phyloP scores from a whole-genome alignment of 192 early-diverging fungal species.

The Coemansia sp. region DNA sequence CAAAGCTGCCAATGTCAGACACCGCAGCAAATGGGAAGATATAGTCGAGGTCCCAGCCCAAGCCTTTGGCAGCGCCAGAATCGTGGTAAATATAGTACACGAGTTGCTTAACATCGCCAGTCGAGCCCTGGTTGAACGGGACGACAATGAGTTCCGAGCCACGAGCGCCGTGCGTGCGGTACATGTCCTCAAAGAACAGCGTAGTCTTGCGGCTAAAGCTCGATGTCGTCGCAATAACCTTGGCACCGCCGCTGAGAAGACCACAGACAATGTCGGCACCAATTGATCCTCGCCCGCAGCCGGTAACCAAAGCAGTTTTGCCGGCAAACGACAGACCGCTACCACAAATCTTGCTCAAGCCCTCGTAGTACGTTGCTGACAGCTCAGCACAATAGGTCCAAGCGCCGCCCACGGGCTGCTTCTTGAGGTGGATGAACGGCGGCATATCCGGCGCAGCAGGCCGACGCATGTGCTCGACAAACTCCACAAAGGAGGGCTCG shows the following conservation, averaged over 20 bases:
- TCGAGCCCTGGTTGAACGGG: slow-evolving; percentile 91
- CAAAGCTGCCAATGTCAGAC: slow-evolving; percentile 78
- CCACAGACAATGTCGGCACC: slow-evolving; percentile 87
- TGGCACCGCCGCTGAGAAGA: slow-evolving; percentile 86
- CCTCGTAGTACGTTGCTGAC: slow-evolving; percentile 73
- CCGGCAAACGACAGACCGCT: slow-evolving; percentile 82
- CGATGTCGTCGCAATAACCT: slow-evolving; percentile 89
- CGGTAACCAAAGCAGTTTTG: slow-evolving; percentile 83
- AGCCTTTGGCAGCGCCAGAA: slow-evolving; percentile 46
- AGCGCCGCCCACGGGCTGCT: slow-evolving; percentile 13
- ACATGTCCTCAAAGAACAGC: slow-evolving; percentile 86
- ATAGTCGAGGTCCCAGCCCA: slow-evolving; percentile 91
- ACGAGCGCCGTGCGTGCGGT: slow-evolving; percentile 79
- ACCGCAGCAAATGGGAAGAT: slow-evolving; percentile 93
- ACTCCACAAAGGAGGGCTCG: slow-evolving; percentile 77
- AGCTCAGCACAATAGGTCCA: slow-evolving; percentile 72
- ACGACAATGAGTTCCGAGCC: slow-evolving; percentile 86
- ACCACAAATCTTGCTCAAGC: slow-evolving; percentile 64
- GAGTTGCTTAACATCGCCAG: slow-evolving; percentile 73
- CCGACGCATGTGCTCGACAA: slow-evolving; percentile 75
- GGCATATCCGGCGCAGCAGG: slow-evolving; percentile 54
- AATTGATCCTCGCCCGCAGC: slow-evolving; percentile 88
- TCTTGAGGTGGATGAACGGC: slow-evolving; percentile 24
- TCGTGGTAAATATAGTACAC: slow-evolving; percentile 77
- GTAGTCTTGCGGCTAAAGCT: slow-evolving; percentile 75